These are phyloP conservation scores for Crinitomyces ghanaensis DNA, from an alignment of 805 yeast species.

Conservation along the genomic window DNA sequence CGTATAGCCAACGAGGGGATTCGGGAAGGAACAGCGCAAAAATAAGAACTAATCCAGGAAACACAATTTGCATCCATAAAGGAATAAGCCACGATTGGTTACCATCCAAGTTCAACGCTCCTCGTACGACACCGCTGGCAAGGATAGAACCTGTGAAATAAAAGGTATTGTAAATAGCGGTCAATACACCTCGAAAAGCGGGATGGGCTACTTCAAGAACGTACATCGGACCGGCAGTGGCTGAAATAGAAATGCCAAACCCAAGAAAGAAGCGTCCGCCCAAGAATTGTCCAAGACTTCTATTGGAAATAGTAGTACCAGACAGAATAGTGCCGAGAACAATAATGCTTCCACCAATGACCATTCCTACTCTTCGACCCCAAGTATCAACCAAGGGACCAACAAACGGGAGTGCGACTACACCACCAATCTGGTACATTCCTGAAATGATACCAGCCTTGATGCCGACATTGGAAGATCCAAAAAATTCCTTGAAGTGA, in stretches of 20 bases:
- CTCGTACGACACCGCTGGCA: conserved; percentile 10
- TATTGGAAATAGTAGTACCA: conserved; percentile 9
- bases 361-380: conserved; percentile 10
- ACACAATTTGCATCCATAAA: conserved; percentile 11
- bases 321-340: conserved; percentile 7
- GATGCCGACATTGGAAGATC: conserved; percentile 10
- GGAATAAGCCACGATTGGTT: conserved; percentile 12
- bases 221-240: conserved; percentile 10
- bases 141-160: conserved; percentile 13
- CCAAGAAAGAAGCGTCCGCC: conserved; percentile 10
- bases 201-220: conserved; percentile 10
- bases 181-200: conserved; percentile 10
- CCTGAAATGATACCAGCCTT: conserved; percentile 13
- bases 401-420: conserved; percentile 10
- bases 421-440: conserved; percentile 16
- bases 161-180: conserved; percentile 13
- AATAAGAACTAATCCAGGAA: conserved; percentile 9
- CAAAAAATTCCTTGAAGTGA: conserved; percentile 10
- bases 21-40: conserved; percentile 13
- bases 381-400: conserved; percentile 11
- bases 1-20: conserved; percentile 17
- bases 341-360: conserved; percentile 7
- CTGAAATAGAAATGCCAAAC: conserved; percentile 8
- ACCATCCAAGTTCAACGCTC: conserved; percentile 4
- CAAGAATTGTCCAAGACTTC: conserved; percentile 5